Evolutionary conservation across 2,329 filamentous ascomycete genomes (phyloP).

Genomic region (Dactylellina leptospora): DNA sequence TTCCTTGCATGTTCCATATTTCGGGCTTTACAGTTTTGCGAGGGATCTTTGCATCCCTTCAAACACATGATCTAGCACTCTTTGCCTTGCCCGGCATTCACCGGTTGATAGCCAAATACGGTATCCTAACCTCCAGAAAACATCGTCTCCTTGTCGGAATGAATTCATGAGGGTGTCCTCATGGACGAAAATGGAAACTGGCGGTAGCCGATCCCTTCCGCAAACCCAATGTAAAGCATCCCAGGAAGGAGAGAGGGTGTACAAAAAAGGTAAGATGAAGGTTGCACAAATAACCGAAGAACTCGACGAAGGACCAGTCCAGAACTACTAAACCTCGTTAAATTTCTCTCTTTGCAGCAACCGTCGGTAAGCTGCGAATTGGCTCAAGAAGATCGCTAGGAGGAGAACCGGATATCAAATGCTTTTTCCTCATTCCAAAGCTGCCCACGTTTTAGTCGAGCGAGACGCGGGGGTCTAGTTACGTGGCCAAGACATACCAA

Average conservation of each 20-base stretch:
- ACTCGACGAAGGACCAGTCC: conserved; percentile 43
- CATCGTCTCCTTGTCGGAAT: background rate
- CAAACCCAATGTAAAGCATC: conserved; percentile 11
- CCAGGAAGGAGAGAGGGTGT: conserved; percentile 35
- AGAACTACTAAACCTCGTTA: conserved; percentile 35
- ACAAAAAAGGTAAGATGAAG: conserved; percentile 6
- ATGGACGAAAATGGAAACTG: conserved; percentile 34
- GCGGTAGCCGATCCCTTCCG: conserved; percentile 31
- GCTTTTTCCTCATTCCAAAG: conserved; percentile 43
- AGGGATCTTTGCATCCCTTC: conserved; percentile 1
- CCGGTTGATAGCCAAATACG: conserved; percentile 13
- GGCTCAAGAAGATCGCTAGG: conserved; percentile 11
- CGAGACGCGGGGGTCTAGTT: conserved; percentile 37
- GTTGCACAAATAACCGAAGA: conserved; percentile 27
- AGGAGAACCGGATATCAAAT: background rate
- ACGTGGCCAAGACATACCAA: conserved; percentile 50
- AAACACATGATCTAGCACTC: conserved; percentile 31
- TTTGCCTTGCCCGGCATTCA: conserved; percentile 24
- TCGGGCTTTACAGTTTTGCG: background rate
- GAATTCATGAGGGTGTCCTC: conserved; percentile 14
- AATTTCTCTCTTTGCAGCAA: conserved; percentile 27
- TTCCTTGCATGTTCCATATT: conserved; percentile 43
- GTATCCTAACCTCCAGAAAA: conserved; percentile 13
- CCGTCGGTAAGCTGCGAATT: conserved; percentile 5
- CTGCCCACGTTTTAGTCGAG: conserved; percentile 40